Base-by-base conservation (phyloP, 257 asterid species). In the Forsythia viridissima region DNA sequence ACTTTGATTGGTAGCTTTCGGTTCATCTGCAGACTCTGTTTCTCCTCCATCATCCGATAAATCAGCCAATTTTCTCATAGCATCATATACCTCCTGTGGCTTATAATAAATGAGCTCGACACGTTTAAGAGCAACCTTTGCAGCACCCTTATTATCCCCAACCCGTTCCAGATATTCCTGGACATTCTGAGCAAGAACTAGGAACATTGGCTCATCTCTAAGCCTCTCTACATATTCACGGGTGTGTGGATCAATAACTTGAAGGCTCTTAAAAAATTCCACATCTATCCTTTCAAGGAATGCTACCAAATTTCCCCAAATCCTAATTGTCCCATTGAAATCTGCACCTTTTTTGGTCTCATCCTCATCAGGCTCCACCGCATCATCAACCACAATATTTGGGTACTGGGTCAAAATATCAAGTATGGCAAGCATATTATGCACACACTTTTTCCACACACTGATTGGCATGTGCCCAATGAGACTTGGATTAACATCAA, bases 211-310 rank as follows among this genome's bases (percentile, higher is more conserved):
- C 79, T 96, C 99, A 70, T 96, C 98, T 77, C 87, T 89, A 24
- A 93, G 97, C 88, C 99, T 91, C 90, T 91, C 94, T 52, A 93
- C 95, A 79, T 92, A 96, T 78, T 93, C 98, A 71, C 93, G 94
- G 21, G 98, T 93, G 85, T 96, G 98, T 6, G 99, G 99, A 83
- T 96, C 99, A 70, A 93, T 96, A 71, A 94, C 98, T 85, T 96
- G 99, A 80, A 96, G 90, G 79, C 97, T 91, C 90, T 93, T 96
- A 74, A 96, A 96, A 79, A 90, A 96, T 73, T 96, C 99, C 36
- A 92, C 86, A 79, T 96, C 99, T 5, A 96, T 82, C 82, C 90
- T 91, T 81, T 96, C 99, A 16, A 96, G 89, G 80, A 91, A 96
- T 12, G 99, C 97, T 41, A 92, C 98, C 83, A 96, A 82, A 83